These are phyloP conservation scores for Chaetomium tenue DNA, from an alignment of 495 filamentous ascomycete genomes.

Conservation along the genomic window DNA sequence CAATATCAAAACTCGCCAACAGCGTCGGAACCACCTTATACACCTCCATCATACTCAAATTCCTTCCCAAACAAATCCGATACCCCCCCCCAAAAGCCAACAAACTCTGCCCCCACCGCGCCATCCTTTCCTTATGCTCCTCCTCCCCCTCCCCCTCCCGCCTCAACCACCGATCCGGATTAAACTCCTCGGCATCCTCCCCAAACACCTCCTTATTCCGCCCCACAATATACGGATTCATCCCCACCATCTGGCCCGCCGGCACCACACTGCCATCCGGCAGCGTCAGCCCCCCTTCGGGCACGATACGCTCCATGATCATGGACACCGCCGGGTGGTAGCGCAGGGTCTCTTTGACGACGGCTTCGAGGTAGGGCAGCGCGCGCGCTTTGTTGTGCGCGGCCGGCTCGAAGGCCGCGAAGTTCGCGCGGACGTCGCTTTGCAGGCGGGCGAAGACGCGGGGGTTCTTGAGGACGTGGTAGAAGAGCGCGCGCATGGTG, in stretches of 20 bases:
- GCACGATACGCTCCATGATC: constrained; percentile 58
- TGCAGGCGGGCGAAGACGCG: constrained; percentile 30
- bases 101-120: constrained; percentile 28
- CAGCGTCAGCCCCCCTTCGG: constrained; percentile 50
- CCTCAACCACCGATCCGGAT: constrained; percentile 51
- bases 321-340: constrained; percentile 56
- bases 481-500: constrained; percentile 37
- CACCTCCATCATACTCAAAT: constrained; percentile 62
- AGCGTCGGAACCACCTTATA: constrained; percentile 64
- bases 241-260: constrained; percentile 42
- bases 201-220: constrained; percentile 51
- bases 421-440: constrained; percentile 23
- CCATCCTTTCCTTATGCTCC: constrained; percentile 23
- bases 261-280: constrained; percentile 54
- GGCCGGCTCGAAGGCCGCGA: constrained; percentile 19
- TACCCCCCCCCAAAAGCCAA: constrained; percentile 61
- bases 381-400: constrained; percentile 27
- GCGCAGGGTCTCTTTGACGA: constrained; percentile 59
- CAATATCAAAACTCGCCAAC: constrained; percentile 51
- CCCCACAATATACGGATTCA: constrained; percentile 39
- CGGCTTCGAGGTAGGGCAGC: constrained; percentile 58
- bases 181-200: constrained; percentile 46
- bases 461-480: constrained; percentile 39
- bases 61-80: constrained; percentile 63
- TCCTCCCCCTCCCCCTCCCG: constrained; percentile 32